A percentile compares a stretch with the other conserved stretches of the same genome.
Conservation (phyloP, 2,329 filamentous ascomycete species). For the Colletotrichum caudatum region DNA sequence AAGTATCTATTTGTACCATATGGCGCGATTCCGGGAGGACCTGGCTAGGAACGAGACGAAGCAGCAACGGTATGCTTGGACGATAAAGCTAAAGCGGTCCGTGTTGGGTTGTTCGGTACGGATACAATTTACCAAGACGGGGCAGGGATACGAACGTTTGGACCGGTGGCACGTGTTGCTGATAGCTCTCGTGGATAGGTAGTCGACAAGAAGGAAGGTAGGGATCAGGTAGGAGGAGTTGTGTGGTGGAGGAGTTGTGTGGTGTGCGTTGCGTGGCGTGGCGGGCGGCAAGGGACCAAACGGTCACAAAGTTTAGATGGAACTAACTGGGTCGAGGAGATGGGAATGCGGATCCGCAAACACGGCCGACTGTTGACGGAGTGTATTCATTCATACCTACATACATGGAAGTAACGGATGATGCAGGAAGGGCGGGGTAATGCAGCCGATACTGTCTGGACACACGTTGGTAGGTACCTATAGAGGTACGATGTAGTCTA, state of each 20-base stretch:
- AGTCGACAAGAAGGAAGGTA: too few species aligned
- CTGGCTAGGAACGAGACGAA: conserved; percentile 9
- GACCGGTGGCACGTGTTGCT: conserved; percentile 17
- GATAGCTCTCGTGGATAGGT: neutral
- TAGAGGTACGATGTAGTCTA: too few species aligned
- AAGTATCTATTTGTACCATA: too few species aligned
- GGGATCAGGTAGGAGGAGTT: too few species aligned
- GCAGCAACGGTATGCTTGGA: conserved; percentile 8
- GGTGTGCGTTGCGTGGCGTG: neutral
- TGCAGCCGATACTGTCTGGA: too few species aligned
- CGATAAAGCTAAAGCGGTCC: conserved; percentile 26
- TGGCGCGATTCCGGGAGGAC: neutral
- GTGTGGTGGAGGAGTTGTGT: neutral
- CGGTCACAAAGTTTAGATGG: conserved; percentile 12
- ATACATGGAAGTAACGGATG: too few species aligned
- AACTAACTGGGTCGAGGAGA: neutral
- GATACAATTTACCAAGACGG: neutral
- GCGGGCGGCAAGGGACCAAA: conserved; percentile 19
- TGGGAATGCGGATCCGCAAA: conserved; percentile 14
- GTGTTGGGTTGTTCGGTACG: conserved; percentile 18
- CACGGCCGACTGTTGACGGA: conserved; percentile 5
- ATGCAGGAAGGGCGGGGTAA: neutral
- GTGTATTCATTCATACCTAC: neutral
- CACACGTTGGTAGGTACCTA: too few species aligned
- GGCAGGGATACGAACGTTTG: conserved; percentile 3